These are phyloP conservation scores for Trametes punicea DNA, from an alignment of 768 basidiomycete species.

Conservation along the genomic window DNA sequence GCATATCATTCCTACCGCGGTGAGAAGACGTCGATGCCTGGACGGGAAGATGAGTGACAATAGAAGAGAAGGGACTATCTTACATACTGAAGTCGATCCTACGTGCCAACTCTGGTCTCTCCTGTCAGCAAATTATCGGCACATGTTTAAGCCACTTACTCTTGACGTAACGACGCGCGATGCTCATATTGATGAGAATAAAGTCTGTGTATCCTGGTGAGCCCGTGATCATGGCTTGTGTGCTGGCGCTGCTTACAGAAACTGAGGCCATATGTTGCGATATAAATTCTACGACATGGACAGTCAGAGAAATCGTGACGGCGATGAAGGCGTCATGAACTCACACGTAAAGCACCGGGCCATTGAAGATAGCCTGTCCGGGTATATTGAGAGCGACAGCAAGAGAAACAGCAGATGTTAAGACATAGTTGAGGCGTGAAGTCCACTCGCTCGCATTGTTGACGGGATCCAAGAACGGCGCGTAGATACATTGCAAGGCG, in stretches of 20 bases:
- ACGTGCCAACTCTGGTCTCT: slow-evolving; percentile 45
- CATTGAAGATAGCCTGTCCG: slow-evolving; percentile 51
- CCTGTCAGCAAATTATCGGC: no score
- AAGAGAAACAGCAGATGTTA: slow-evolving; percentile 61
- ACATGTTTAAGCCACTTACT: no score
- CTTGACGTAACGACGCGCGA: slow-evolving; percentile 57
- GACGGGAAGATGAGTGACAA: not conserved
- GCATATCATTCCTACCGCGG: slow-evolving; percentile 46
- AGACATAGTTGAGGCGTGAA: slow-evolving; percentile 66
- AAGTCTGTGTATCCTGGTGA: slow-evolving; percentile 48
- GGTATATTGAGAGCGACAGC: slow-evolving; percentile 58
- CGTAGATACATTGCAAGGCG: slow-evolving; percentile 52
- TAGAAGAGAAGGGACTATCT: not conserved
- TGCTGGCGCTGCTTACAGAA: slow-evolving; percentile 43
- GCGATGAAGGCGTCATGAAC: slow-evolving; percentile 25
- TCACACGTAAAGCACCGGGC: slow-evolving; percentile 62
- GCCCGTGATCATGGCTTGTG: slow-evolving; percentile 12
- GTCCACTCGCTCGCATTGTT: slow-evolving; percentile 76
- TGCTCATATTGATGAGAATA: slow-evolving; percentile 48
- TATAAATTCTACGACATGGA: slow-evolving; percentile 38
- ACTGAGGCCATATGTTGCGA: slow-evolving; percentile 63
- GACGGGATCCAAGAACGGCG: slow-evolving; percentile 66
- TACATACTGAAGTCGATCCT: slow-evolving; percentile 74
- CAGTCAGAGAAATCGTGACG: not conserved
- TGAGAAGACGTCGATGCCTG: slow-evolving; percentile 80